Base-by-base conservation (phyloP, 768 basidiomycete species). In the Clavaria fumosa region DNA sequence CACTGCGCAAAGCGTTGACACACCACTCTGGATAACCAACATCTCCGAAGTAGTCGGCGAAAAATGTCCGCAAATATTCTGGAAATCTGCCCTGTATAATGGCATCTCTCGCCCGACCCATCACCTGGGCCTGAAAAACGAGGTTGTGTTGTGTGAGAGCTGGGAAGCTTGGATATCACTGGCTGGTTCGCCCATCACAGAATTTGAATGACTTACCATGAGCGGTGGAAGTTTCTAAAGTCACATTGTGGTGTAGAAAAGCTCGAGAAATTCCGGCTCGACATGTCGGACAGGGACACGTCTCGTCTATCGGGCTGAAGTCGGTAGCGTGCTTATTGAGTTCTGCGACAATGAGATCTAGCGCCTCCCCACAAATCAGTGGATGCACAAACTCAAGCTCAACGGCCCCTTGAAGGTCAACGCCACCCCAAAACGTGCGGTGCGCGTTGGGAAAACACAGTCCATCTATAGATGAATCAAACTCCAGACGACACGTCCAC, bases 371-470 rank as follows among this genome's bases (percentile, higher is more conserved):
- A 19, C n/a, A 19, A 20, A 24, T 27, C 9, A 39, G 17, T 17
- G 14, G 26, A 17, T 12, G 31, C 14, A 50, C 70, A 35, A 44
- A 86, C 85, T 73, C 17, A 91, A 69, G 54, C 91, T 91, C 12
- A 93, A 48, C 4, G 85, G 85, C 0, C 88, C 88, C 3, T 58
- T 66, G 49, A 75, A 72, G 7, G 89, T 91, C 41, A 93, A 55
- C 4, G 89, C 88, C 11, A 91, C 79, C 2, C 88, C 88, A 53
- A 91, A 91, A 20, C 88, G 70, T 24, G 88, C 89, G 1, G 89
- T 91, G 41, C 89, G 70, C 2, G 88, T 93, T 22, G 88, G 89
- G 49, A 89, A 91, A 7, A 93, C 88, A 44, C 88, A 93, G 52
- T 93, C 88, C 0, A 86, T 86, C 84, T 85, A 42, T 7, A 37